These are phyloP conservation scores for Apophysomyces elegans DNA, from an alignment of 371 early-diverging fungal species.

Conservation along the genomic window DNA sequence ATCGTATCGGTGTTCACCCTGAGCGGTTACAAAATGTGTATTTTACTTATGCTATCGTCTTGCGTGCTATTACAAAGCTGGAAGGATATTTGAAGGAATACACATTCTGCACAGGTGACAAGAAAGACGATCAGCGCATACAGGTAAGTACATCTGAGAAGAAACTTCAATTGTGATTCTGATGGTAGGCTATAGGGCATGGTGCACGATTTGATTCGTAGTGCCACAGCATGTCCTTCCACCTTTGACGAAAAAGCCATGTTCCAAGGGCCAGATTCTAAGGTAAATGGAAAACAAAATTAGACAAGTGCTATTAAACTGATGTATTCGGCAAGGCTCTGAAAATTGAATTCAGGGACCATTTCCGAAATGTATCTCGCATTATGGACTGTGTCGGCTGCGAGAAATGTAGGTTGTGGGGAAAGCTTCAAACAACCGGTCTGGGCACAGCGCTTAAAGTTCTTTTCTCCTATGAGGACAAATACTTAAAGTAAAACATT, in stretches of 20 bases:
- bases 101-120: conserved; percentile 66
- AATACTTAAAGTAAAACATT: conserved; percentile 51
- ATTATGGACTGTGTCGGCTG: conserved; percentile 99
- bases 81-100: conserved; percentile 77
- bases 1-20: conserved; percentile 86
- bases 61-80: conserved; percentile 85
- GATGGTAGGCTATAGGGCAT: conserved; percentile 32
- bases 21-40: conserved; percentile 95
- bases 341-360: conserved; percentile 84
- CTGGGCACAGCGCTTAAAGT: conserved; percentile 95
- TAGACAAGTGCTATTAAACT: background rate
- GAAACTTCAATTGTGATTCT: too few species aligned
- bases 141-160: conserved; percentile 30
- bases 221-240: conserved; percentile 65
- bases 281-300: conserved; percentile 21
- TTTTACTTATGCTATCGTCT: conserved; percentile 85
- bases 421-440: conserved; percentile 86
- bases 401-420: conserved; percentile 98
- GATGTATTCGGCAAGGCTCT: conserved; percentile 37
- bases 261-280: conserved; percentile 65
- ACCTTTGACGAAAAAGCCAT: conserved; percentile 90
- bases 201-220: conserved; percentile 63
- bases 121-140: conserved; percentile 54
- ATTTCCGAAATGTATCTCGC: conserved; percentile 93
- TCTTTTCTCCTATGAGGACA: conserved; percentile 87